Conservation (phyloP, 2,329 filamentous ascomycete genomes). For the Botryotinia convoluta region DNA sequence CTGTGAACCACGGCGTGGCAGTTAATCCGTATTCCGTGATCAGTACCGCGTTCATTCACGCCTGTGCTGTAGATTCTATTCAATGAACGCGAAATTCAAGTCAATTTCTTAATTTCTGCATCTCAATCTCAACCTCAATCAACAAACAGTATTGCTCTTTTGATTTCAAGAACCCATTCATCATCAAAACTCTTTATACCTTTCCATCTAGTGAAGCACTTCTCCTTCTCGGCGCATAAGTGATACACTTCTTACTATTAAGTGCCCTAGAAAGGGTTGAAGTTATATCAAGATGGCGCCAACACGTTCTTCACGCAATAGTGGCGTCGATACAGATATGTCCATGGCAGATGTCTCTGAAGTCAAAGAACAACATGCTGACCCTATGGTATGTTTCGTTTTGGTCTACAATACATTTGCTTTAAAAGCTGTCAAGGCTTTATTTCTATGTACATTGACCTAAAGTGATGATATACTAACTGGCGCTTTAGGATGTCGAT, state of each 20-base stretch:
- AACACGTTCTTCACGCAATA: conserved; percentile 51
- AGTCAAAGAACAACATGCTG: conserved; percentile 35
- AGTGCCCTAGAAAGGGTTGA: conserved; percentile 29
- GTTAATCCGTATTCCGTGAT: conserved; percentile 16
- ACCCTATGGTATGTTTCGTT: conserved; percentile 38
- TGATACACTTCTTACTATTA: conserved; percentile 20
- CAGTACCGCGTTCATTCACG: conserved; percentile 16
- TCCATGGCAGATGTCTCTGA: conserved; percentile 60
- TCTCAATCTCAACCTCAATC: conserved; percentile 21
- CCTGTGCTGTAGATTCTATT: conserved; percentile 12
- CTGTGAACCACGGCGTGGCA: not conserved
- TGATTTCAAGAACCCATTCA: conserved; percentile 12
- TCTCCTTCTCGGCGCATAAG: conserved; percentile 23
- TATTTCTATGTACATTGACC: not conserved
- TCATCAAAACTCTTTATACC: conserved; percentile 25
- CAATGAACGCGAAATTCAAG: conserved; percentile 16
- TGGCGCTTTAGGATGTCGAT: conserved; percentile 53
- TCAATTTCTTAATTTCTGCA: conserved; percentile 16
- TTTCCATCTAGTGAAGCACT: not conserved
- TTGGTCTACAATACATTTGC: not conserved
- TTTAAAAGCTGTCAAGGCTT: not conserved
- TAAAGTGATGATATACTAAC: conserved; percentile 13
- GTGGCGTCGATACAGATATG: conserved; percentile 49
- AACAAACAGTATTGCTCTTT: conserved; percentile 20
- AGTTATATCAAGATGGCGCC: conserved; percentile 50